A percentile compares a stretch with the other conserved stretches of the same genome.
Conservation (phyloP, 2,329 filamentous ascomycete genomes). For the Metarhizium sp. region DNA sequence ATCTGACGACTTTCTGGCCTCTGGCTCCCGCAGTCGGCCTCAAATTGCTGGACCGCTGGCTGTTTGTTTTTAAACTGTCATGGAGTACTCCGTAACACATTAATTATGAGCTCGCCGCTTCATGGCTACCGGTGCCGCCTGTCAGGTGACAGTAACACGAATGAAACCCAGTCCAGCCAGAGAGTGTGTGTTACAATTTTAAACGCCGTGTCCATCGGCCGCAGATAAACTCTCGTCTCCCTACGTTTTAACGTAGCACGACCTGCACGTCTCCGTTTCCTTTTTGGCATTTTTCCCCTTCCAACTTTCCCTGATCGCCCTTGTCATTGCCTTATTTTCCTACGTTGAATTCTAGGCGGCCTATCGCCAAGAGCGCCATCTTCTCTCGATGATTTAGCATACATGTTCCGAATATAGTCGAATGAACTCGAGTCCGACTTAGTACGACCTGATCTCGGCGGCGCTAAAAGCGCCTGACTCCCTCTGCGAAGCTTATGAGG, state of each 20-base stretch:
- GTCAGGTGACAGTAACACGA: too few relatives aligned
- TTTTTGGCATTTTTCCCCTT: neutral
- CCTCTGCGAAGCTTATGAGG: neutral
- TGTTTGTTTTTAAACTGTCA: too few relatives aligned
- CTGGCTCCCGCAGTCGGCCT: neutral
- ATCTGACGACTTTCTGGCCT: neutral
- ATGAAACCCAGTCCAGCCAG: too few relatives aligned
- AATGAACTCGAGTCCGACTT: neutral
- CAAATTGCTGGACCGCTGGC: neutral
- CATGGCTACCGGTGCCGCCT: too few relatives aligned
- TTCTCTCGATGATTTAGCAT: neutral
- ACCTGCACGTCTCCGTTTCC: too few relatives aligned
- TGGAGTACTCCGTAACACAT: too few relatives aligned
- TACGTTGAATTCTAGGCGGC: neutral
- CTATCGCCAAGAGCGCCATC: neutral
- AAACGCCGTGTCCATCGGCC: too few relatives aligned
- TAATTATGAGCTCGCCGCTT: too few relatives aligned
- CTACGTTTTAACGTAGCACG: too few relatives aligned
- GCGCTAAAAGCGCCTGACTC: neutral
- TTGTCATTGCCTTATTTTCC: neutral
- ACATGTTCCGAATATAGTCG: neutral
- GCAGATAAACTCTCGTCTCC: neutral
- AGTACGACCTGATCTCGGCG: neutral
- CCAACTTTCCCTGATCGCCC: neutral
- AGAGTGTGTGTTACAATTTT: too few relatives aligned